Conservation (phyloP, 768 basidiomycete species). For the Gloeophyllum trabeum region DNA sequence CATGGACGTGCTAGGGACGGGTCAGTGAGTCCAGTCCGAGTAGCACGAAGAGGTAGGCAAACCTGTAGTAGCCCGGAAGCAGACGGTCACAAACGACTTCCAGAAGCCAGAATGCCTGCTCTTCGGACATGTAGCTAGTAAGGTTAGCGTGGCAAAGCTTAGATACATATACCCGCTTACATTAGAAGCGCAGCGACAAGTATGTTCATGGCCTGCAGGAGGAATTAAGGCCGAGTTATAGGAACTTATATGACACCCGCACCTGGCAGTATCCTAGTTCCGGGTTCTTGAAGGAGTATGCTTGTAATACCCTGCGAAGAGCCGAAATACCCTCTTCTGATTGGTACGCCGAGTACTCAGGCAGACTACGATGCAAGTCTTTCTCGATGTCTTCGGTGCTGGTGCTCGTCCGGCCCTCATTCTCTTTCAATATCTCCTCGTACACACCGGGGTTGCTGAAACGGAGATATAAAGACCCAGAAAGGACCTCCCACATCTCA, state of each 20-base stretch:
- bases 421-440: conserved; percentile 58
- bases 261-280: conserved; percentile 93
- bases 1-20: conserved; percentile 86
- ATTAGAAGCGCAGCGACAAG: conserved; percentile 91
- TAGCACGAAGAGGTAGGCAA: no score
- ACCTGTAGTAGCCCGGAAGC: conserved; percentile 97
- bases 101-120: conserved; percentile 95
- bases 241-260: conserved; percentile 9
- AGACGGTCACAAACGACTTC: conserved; percentile 92
- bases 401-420: conserved; percentile 68
- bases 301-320: conserved; percentile 82
- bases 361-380: conserved; percentile 89
- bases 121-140: conserved; percentile 95
- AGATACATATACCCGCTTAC: conserved; percentile 26
- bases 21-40: no score
- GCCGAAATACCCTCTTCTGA: conserved; percentile 76
- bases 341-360: conserved; percentile 96
- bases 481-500: conserved; percentile 97
- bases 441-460: conserved; percentile 82
- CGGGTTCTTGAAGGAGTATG: conserved; percentile 93
- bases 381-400: conserved; percentile 99
- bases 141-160: conserved; percentile 1
- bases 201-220: conserved; percentile 91
- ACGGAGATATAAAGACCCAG: conserved; percentile 87
- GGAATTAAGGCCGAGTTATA: conserved; percentile 2